Evolutionary conservation across 441 rosid species (phyloP).

Genomic region (Pelargonium fulgidum): DNA sequence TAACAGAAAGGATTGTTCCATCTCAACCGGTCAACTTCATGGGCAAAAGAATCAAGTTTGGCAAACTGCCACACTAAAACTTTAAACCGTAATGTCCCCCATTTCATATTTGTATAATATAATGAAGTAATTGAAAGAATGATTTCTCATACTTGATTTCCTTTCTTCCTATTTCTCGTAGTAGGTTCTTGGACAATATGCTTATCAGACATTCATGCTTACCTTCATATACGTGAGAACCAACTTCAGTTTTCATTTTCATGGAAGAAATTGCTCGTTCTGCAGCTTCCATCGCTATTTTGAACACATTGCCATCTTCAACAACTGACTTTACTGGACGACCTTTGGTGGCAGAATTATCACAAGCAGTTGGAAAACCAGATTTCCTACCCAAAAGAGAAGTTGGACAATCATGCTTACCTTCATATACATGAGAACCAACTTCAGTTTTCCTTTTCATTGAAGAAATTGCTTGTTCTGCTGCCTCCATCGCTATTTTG

Average conservation of each 20-base stretch:
- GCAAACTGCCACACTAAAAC: background rate
- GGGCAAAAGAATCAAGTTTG: background rate
- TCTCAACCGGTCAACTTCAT: slow-evolving; percentile 7
- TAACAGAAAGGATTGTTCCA: background rate
- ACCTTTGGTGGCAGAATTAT: background rate
- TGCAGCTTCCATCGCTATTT: background rate
- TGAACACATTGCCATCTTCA: background rate
- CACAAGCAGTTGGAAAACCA: background rate
- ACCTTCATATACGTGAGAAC: background rate
- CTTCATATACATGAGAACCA: background rate
- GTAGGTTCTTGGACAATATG: background rate
- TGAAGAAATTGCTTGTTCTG: background rate
- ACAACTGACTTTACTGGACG: background rate
- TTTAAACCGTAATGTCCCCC: no score
- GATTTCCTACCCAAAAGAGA: background rate
- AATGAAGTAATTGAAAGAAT: background rate
- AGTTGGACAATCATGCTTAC: background rate
- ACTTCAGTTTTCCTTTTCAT: background rate
- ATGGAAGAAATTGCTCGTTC: background rate
- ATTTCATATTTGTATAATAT: background rate
- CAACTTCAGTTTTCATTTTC: background rate
- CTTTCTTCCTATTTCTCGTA: background rate
- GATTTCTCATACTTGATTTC: background rate
- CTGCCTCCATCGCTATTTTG: background rate
- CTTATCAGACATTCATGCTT: background rate